phyloP scores from a whole-genome alignment of 1,139 yeast genomes.

The Candida labiduridarum region DNA sequence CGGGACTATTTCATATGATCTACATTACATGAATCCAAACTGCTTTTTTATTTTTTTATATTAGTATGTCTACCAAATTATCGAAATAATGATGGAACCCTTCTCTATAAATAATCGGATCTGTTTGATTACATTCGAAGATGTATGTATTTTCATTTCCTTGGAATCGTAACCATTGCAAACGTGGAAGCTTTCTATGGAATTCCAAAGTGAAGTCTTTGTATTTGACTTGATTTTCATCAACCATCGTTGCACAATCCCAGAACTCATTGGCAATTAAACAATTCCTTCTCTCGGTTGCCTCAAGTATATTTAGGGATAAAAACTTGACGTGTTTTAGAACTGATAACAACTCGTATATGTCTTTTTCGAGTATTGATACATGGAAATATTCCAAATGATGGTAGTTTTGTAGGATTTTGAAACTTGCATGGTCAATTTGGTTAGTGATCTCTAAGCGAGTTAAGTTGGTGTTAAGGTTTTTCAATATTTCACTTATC shows the following conservation, averaged over 20 bases:
- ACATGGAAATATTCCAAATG: conserved; percentile 17
- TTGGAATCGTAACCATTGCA: conserved; percentile 15
- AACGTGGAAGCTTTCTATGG: conserved; percentile 11
- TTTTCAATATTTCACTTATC: conserved; percentile 1
- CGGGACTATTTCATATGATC: conserved; percentile 49
- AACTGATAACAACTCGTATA: conserved; percentile 10
- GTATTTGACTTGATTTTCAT: conserved; percentile 13
- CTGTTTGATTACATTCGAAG: conserved; percentile 12
- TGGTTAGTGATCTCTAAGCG: conserved; percentile 6
- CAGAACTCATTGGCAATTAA: conserved; percentile 15
- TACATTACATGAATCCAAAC: conserved; percentile 20
- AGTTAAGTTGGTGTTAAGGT: background rate
- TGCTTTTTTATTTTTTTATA: conserved; percentile 5
- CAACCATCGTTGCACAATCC: conserved; percentile 9
- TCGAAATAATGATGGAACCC: conserved; percentile 15
- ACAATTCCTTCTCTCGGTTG: conserved; percentile 12
- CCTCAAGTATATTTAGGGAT: conserved; percentile 11
- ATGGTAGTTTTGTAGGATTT: conserved; percentile 9
- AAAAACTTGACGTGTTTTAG: conserved; percentile 10
- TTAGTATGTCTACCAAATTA: conserved; percentile 12
- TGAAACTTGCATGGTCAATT: conserved; percentile 5
- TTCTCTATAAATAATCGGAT: conserved; percentile 14
- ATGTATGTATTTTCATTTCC: conserved; percentile 11
- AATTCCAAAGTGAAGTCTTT: conserved; percentile 14
- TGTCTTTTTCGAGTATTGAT: conserved; percentile 13